phyloP scores from a whole-genome alignment of 1,284 basidiomycete genomes.

The Rhodotorula sp. region DNA sequence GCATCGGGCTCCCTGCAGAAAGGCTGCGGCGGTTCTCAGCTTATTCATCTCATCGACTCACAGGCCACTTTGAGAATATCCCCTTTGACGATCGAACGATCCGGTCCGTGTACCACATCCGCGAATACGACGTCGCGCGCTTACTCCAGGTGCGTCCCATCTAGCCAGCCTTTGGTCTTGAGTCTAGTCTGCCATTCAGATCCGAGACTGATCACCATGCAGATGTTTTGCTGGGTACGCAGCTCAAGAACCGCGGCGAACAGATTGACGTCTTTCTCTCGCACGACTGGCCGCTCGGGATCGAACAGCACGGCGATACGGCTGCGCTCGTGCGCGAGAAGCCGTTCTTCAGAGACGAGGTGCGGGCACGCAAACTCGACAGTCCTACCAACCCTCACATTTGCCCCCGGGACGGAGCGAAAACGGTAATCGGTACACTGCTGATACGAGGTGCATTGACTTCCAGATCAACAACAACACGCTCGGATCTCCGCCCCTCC shows the following conservation, averaged over 20 bases:
- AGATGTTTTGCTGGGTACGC: no score
- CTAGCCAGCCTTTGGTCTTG: neutral
- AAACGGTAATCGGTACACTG: no score
- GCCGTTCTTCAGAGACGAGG: constrained; percentile 74
- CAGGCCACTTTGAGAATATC: constrained; percentile 69
- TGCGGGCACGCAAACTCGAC: no score
- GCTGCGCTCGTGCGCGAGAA: constrained; percentile 68
- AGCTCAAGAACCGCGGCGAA: constrained; percentile 28
- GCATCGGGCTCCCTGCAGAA: neutral
- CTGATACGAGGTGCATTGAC: neutral
- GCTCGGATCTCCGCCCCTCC: constrained; percentile 85
- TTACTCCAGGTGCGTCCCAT: constrained; percentile 66
- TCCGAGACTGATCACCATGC: rapidly evolving
- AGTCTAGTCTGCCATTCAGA: no score
- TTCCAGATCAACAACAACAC: constrained; percentile 59
- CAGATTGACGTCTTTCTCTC: constrained; percentile 73
- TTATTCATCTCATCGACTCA: neutral
- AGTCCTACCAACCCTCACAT: no score
- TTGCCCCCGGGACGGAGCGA: no score
- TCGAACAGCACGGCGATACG: constrained; percentile 77
- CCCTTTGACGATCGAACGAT: constrained; percentile 67
- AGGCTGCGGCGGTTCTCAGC: no score
- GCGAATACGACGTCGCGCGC: constrained; percentile 77
- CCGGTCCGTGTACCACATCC: constrained; percentile 85
- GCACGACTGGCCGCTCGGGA: constrained; percentile 92